phyloP scores from a whole-genome alignment of 208 protist species.

The Crithidia brevicula region DNA sequence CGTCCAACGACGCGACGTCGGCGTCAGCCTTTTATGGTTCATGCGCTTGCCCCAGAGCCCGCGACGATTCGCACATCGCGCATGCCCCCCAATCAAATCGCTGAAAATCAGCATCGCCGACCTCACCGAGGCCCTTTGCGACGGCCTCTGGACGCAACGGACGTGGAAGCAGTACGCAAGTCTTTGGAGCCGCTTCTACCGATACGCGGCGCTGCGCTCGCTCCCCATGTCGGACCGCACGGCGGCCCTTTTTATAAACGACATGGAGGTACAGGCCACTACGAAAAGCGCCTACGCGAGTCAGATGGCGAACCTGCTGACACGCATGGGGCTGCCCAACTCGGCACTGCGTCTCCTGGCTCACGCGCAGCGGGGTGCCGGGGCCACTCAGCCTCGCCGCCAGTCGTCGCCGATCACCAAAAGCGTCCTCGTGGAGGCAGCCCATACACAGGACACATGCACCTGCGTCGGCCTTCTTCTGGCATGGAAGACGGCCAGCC shows the following conservation, averaged over 20 bases:
- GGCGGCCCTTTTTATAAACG: background rate
- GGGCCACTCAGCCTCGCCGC: background rate
- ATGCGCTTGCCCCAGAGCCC: background rate
- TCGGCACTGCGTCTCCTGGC: background rate
- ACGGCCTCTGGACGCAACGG: background rate
- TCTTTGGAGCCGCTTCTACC: background rate
- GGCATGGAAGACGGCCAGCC: background rate
- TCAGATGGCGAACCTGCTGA: background rate
- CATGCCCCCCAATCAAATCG: background rate
- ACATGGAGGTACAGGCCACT: background rate
- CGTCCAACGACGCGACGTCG: background rate
- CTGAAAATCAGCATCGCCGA: background rate
- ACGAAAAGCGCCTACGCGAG: constrained; percentile 3
- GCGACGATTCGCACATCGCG: background rate
- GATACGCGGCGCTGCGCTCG: background rate
- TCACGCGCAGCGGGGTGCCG: constrained; percentile 1
- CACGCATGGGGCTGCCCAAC: background rate
- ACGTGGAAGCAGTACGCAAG: background rate
- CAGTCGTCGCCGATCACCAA: background rate
- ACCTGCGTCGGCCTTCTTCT: background rate
- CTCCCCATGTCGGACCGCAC: constrained; percentile 3
- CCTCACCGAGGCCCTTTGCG: background rate
- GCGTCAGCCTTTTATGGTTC: background rate
- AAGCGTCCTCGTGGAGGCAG: background rate
- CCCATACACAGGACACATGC: background rate